These are phyloP conservation scores for Stentor coeruleus DNA, from an alignment of 73 alveolate species.

Conservation along the genomic window DNA sequence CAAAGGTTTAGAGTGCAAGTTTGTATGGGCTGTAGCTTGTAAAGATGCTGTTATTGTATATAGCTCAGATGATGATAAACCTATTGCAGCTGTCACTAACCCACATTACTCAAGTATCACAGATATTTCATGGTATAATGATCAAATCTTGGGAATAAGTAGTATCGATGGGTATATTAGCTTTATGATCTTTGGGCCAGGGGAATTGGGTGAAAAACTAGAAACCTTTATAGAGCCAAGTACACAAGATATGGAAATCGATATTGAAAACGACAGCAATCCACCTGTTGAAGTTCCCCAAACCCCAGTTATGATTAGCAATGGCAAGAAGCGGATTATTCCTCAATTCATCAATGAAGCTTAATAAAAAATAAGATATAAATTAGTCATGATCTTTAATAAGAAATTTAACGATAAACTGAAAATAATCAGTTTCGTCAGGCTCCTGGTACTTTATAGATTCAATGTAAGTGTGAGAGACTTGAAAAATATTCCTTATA, in stretches of 20 bases:
- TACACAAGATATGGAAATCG: not conserved
- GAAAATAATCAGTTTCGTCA: too few species aligned
- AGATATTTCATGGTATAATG: not conserved
- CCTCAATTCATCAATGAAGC: too few species aligned
- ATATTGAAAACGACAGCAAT: not conserved
- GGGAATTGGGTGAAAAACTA: not conserved
- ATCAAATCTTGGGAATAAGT: not conserved
- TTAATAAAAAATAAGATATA: too few species aligned
- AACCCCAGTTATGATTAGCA: too few species aligned
- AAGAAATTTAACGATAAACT: too few species aligned
- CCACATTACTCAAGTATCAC: slow-evolving; percentile 1
- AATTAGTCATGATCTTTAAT: too few species aligned
- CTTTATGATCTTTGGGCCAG: not conserved
- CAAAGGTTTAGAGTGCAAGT: not conserved
- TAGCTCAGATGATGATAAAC: not conserved
- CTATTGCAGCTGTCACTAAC: slow-evolving; percentile 13
- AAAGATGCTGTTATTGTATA: slow-evolving; percentile 14
- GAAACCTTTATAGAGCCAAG: not conserved
- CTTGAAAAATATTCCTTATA: too few species aligned
- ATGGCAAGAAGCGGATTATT: too few species aligned
- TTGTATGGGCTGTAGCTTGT: slow-evolving; percentile 14
- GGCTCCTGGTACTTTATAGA: too few species aligned
- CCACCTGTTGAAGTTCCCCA: too few species aligned
- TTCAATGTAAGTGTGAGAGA: too few species aligned
- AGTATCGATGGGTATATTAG: slow-evolving; percentile 15